Conservation (phyloP, 139 green algal species). For the Klebsormidium nitens region DNA sequence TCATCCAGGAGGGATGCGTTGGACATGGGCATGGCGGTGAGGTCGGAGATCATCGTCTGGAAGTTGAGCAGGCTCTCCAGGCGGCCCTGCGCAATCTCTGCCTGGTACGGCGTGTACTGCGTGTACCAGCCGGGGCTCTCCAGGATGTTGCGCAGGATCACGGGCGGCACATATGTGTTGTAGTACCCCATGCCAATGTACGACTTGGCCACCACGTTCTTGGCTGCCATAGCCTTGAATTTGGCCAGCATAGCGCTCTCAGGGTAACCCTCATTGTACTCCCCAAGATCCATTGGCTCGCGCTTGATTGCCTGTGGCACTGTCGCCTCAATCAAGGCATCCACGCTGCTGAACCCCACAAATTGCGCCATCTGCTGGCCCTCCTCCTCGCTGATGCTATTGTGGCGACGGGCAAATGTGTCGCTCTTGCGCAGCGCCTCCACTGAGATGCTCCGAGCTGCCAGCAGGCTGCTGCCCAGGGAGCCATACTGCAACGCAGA, state of each 20-base stretch:
- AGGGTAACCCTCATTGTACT: constrained; percentile 75
- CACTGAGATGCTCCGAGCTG: constrained; percentile 58
- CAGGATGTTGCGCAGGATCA: constrained; percentile 97
- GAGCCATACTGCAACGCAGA: too few relatives aligned
- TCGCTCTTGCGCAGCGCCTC: constrained; percentile 67
- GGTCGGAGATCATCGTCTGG: constrained; percentile 94
- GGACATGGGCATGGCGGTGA: constrained; percentile 84
- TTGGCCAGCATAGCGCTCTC: constrained; percentile 79
- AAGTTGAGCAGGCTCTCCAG: constrained; percentile 98
- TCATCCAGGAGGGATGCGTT: constrained; percentile 97
- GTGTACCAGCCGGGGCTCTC: constrained; percentile 99
- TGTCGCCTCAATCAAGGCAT: constrained; percentile 88
- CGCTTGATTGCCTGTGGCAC: constrained; percentile 83
- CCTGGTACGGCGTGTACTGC: constrained; percentile 98
- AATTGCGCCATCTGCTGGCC: constrained; percentile 72
- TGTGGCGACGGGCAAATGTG: constrained; percentile 95
- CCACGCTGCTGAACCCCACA: constrained; percentile 75
- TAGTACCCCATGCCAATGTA: constrained; percentile 99
- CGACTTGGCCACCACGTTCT: constrained; percentile 95
- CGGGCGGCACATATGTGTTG: constrained; percentile 78
- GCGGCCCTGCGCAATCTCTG: constrained; percentile 62
- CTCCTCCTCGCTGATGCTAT: constrained; percentile 73
- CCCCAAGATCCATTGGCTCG: constrained; percentile 75
- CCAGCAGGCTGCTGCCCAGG: not conserved
- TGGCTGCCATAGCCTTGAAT: constrained; percentile 81